Evolutionary conservation across 345 rosid species (phyloP), one percentile per base, ranked within the genome.

Genomic region (Dimocarpus longan): DNA sequence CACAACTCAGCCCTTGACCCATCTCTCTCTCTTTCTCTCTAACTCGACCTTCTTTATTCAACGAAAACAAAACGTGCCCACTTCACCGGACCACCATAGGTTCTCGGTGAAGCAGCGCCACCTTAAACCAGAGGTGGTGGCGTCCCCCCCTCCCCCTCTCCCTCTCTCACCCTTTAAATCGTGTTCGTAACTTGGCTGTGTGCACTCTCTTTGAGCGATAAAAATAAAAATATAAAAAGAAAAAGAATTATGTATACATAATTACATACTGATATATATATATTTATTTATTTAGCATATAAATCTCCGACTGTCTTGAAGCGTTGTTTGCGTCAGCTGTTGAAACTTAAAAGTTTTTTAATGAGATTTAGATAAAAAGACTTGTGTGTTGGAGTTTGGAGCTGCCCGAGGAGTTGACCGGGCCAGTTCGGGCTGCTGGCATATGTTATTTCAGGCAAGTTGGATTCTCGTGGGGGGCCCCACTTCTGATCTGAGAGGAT

Each of bases 1-100:
- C 87, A 74, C 98, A 97, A 83, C 99, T 94, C 84, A 93, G 80
- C 54, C 95, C 92, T 87, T 97, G 99, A 70, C 99, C 99, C 99
- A 97, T 97, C 76, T 69, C 80, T 50, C 54, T 24, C 66, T 44
- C 28, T 39, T 57, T 71, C 0, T 43, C 57, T 40, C 10, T 60
- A 8, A 52, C 50, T 62, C 72, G 21, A 19, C 22, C 2, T 18
- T 12, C 24, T 3, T 66, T 18, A 24, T 44, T 48, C 63, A 70
- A 63, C 21, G 57, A 13, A 52, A 21, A 0, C 48, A 7, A 52
- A 21, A 5, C 56, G 44, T 16, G 75, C 39, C 37, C 79, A 83
- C 80, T 77, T 79, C 88, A 84, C 92, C 81, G 81, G 80, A 72
- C 78, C 88, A 84, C 92, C 89, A 80, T 76, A 84, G 79, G 87